Conservation (phyloP, 768 basidiomycete species). For the Mycena venus region DNA sequence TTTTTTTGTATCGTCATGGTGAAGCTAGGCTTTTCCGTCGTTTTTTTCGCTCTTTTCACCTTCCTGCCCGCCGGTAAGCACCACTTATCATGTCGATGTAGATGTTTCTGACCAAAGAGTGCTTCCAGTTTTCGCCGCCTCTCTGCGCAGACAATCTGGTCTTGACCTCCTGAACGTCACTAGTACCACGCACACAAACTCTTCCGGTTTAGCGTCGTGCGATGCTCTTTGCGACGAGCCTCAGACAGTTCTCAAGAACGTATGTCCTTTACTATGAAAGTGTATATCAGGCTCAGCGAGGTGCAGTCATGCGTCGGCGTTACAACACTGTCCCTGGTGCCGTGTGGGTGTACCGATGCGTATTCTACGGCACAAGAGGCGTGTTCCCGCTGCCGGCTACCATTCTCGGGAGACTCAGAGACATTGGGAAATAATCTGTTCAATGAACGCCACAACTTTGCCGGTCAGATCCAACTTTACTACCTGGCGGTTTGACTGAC, state of each 20-base stretch:
- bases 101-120: not conserved
- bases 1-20: not conserved
- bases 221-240: not conserved
- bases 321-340: not conserved
- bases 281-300: not conserved
- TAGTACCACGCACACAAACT: not conserved
- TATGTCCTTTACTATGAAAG: not conserved
- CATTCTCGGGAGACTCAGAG: not conserved
- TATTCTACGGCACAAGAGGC: not conserved
- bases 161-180: not conserved
- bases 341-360: slow-evolving; percentile 7
- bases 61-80: not conserved
- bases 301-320: not conserved
- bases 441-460: not conserved
- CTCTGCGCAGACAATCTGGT: not conserved
- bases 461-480: not conserved
- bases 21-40: slow-evolving; percentile 18
- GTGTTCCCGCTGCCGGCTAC: not conserved
- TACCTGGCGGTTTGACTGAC: too few species aligned
- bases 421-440: not conserved
- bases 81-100: too few species aligned
- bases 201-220: not conserved
- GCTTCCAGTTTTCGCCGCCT: not conserved
- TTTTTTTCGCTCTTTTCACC: not conserved
- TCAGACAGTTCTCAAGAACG: not conserved